Base-by-base conservation (phyloP, 768 basidiomycete species). In the Kwoniella heveanensis region DNA sequence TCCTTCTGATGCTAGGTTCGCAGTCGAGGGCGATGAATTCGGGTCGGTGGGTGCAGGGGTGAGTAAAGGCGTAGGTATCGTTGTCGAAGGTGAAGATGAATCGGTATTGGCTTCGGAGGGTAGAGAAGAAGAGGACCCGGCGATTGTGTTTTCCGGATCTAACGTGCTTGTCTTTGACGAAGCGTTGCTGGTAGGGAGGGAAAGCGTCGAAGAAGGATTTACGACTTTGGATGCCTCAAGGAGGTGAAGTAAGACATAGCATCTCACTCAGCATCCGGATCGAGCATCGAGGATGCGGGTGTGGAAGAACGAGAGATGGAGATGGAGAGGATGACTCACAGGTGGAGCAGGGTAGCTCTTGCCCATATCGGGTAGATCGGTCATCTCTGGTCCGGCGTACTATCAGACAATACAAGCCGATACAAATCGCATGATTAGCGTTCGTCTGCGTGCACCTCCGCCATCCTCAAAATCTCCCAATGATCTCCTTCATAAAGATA, bases 331-430 rank as follows among this genome's bases (percentile, higher is more conserved):
- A n/a, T n/a, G 49, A 37, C 68, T 49, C 37, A 66, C 65, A 65
- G 67, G 61, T 60, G 73, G 65, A 50, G 77, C 75, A 55, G 80
- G 25, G 19, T 59, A 46, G 25, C 72, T 68, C 37, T 62, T 72
- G 52, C 89, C 92, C 95, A 98, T 98, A 81, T 96, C 96, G 0
- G 95, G 95, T 27, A 94, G 80, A 73, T 93, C 88, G 49, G 83
- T 86, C 74, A 86, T 84, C 19, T 82, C 81, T 12, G 86, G 83
- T 29, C 84, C 83, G 72, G 88, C 90, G 72, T 90, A 91, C 88
- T 97, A 72, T 44, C 51, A 13, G 30, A 30, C 19, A 19, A n/a
- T 3, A 24, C 10, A 3, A 48, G 22, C 62, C 12, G 50, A 9
- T 9, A 52, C 7, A 9, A 29, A 24, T 24, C 13, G 7, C 29